These are phyloP conservation scores for Candida pini DNA, from an alignment of 805 yeast species.

Conservation along the genomic window DNA sequence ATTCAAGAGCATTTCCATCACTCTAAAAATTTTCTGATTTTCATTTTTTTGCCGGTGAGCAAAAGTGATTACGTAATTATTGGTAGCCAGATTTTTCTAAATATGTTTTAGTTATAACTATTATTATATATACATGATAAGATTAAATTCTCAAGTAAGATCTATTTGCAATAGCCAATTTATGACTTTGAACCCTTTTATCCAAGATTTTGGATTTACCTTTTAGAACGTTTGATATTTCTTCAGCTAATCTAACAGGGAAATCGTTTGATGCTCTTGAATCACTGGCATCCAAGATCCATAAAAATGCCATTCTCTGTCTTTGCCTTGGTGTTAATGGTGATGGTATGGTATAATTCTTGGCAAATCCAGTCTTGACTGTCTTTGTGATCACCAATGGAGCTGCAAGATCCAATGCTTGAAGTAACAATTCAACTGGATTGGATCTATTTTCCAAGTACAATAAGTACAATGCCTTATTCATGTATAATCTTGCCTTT, in stretches of 20 bases:
- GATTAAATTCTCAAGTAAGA: slow-evolving; percentile 39
- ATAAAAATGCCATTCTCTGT: slow-evolving; percentile 76
- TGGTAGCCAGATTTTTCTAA: no score
- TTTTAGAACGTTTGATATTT: slow-evolving; percentile 66
- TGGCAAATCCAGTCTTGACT: slow-evolving; percentile 80
- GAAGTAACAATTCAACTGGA: slow-evolving; percentile 72
- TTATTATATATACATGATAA: background rate
- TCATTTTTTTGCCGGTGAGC: no score
- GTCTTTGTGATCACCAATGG: slow-evolving; percentile 79
- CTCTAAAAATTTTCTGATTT: no score
- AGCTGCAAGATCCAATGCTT: slow-evolving; percentile 72
- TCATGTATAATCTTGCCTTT: slow-evolving; percentile 64
- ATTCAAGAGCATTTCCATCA: no score
- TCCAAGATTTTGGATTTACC: slow-evolving; percentile 84
- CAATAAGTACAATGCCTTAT: slow-evolving; percentile 74
- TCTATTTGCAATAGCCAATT: slow-evolving; percentile 82
- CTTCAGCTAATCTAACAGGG: slow-evolving; percentile 88
- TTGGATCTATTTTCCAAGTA: slow-evolving; percentile 68
- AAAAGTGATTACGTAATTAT: no score
- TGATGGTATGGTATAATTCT: slow-evolving; percentile 71
- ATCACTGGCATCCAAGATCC: slow-evolving; percentile 84
- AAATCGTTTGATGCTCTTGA: slow-evolving; percentile 76
- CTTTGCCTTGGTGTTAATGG: slow-evolving; percentile 82
- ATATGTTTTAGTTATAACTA: no score
- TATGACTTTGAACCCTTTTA: slow-evolving; percentile 77